phyloP scores from a whole-genome alignment of 78 protist genomes.

The Dictyostelium citrinum region DNA sequence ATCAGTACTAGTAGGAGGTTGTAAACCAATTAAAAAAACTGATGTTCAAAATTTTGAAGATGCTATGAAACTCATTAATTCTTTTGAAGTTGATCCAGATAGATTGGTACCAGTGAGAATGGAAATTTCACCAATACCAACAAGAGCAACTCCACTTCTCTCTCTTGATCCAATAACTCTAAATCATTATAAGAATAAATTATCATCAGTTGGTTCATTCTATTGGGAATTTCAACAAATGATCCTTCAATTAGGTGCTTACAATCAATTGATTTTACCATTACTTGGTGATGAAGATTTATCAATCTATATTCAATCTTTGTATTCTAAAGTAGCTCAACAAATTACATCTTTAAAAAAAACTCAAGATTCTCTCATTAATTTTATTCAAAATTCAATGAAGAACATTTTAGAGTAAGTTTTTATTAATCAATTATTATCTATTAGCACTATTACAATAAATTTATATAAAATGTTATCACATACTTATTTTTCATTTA shows the following conservation, averaged over 20 bases:
- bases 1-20: background rate
- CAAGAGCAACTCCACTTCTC: background rate
- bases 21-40: background rate
- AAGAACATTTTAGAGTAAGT: background rate
- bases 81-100: background rate
- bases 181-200: background rate
- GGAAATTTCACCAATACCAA: background rate
- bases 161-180: background rate
- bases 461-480: no score
- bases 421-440: no score
- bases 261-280: background rate
- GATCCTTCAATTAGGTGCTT: background rate
- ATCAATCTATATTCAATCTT: background rate
- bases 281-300: background rate
- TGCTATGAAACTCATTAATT: background rate
- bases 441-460: no score
- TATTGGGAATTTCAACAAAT: slow-evolving; percentile 6
- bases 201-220: background rate
- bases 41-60: background rate
- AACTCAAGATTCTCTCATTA: background rate
- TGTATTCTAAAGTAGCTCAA: background rate
- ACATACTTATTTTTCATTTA: no score
- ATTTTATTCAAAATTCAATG: background rate
- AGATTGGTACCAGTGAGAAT: background rate
- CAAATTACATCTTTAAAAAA: background rate